Percentiles rank a stretch among this genome's conserved stretches.
phyloP scores from a whole-genome alignment of 1,284 basidiomycete species.

The Tylopilus sp. region DNA sequence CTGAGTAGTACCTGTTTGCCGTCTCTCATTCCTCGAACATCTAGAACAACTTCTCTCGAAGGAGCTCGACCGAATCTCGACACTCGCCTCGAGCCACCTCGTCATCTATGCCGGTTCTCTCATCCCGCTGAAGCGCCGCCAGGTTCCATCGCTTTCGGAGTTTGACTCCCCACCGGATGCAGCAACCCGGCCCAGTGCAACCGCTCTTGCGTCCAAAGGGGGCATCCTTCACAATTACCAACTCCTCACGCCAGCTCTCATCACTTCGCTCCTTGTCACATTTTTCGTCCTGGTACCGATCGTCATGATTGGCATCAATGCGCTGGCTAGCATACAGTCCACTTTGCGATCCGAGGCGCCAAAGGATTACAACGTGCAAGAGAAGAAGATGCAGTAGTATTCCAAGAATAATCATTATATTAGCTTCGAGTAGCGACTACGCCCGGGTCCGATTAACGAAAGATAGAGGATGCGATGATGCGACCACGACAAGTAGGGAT shows the following conservation, averaged over 20 bases:
- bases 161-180: slow-evolving; percentile 26
- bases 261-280: slow-evolving; percentile 62
- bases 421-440: slow-evolving; percentile 23
- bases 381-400: slow-evolving; percentile 75
- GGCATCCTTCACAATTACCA: slow-evolving; percentile 73
- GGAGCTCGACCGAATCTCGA: slow-evolving; percentile 48
- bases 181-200: slow-evolving; percentile 29
- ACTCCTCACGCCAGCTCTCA: slow-evolving; percentile 76
- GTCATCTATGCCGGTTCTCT: slow-evolving; percentile 61
- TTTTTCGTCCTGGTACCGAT: slow-evolving; percentile 74
- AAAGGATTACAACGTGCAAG: slow-evolving; percentile 63
- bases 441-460: slow-evolving; percentile 22
- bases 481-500: slow-evolving; percentile 27
- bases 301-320: slow-evolving; percentile 60
- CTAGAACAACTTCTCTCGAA: slow-evolving; percentile 42
- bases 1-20: background rate
- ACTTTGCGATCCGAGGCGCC: slow-evolving; percentile 58
- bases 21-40: slow-evolving; percentile 5
- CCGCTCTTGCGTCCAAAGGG: slow-evolving; percentile 34
- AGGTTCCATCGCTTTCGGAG: slow-evolving; percentile 33
- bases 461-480: slow-evolving; percentile 24
- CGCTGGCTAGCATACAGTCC: slow-evolving; percentile 76
- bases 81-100: slow-evolving; percentile 53
- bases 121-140: slow-evolving; percentile 35
- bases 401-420: slow-evolving; percentile 21